These are phyloP conservation scores for Balamuthia mandrillaris DNA, from an alignment of 208 protist genomes.

Conservation along the genomic window DNA sequence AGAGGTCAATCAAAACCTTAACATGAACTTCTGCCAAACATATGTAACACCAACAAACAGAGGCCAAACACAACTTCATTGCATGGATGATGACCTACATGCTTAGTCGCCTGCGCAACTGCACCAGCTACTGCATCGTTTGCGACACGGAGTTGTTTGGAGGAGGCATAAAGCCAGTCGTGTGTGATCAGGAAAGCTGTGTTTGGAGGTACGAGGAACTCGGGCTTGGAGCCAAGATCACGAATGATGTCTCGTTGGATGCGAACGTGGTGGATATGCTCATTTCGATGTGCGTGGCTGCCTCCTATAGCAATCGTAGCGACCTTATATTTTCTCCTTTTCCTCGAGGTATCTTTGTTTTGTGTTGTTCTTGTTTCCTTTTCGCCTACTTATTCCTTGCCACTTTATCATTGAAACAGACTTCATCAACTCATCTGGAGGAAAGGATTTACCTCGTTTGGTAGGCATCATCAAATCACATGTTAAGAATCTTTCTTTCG, in stretches of 20 bases:
- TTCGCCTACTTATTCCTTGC: background rate
- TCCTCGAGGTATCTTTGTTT: background rate
- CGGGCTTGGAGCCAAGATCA: conserved; percentile 3
- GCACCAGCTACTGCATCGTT: background rate
- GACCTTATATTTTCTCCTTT: conserved; percentile 16
- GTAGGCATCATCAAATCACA: too few relatives aligned
- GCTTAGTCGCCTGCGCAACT: conserved; percentile 17
- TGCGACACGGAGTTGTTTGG: conserved; percentile 1
- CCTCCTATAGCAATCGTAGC: background rate
- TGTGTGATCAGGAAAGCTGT: background rate
- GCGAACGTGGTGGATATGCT: conserved; percentile 4
- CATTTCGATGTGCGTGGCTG: background rate
- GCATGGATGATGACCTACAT: conserved; percentile 20
- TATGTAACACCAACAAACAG: background rate
- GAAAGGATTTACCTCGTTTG: too few relatives aligned
- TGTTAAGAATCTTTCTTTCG: background rate
- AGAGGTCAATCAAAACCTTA: too few relatives aligned
- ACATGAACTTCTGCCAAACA: background rate
- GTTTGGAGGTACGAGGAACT: conserved; percentile 29
- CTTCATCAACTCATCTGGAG: background rate
- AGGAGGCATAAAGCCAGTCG: conserved; percentile 7
- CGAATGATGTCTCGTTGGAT: background rate
- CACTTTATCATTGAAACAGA: background rate
- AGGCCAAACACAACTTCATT: conserved; percentile 21
- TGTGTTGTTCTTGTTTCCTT: background rate